Percentiles rank a stretch among this genome's conserved stretches.
These are phyloP conservation scores for Hura crepitans DNA, from an alignment of 441 rosid genomes.

Conservation along the genomic window DNA sequence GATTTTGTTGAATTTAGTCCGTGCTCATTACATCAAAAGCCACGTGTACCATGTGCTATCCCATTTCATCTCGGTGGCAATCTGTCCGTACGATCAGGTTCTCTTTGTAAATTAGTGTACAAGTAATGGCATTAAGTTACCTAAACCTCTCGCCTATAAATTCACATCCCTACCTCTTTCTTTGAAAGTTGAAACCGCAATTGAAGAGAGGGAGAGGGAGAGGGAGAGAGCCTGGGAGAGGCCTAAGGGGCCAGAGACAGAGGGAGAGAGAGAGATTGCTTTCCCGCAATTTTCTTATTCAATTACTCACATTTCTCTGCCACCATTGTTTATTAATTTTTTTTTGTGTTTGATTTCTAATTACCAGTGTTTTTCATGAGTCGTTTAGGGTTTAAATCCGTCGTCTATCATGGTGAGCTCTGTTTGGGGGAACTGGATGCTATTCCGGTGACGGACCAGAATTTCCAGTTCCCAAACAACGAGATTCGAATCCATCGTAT, in stretches of 20 bases:
- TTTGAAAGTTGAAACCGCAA: constrained; percentile 29
- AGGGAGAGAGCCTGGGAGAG: neutral
- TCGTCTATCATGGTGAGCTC: constrained; percentile 72
- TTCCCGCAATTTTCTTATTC: constrained; percentile 13
- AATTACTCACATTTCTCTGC: constrained; percentile 17
- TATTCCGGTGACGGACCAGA: constrained; percentile 43
- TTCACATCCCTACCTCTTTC: neutral
- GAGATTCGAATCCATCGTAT: constrained; percentile 87
- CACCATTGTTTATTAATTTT: neutral
- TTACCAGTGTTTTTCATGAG: constrained; percentile 39
- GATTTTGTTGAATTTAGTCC: too few species aligned
- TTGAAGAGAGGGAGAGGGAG: neutral
- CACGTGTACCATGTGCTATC: constrained; percentile 12
- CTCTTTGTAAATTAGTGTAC: constrained; percentile 30
- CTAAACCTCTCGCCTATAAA: constrained; percentile 32
- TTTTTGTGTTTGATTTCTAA: neutral
- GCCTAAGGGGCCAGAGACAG: neutral
- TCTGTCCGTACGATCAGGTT: constrained; percentile 9
- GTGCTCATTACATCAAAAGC: neutral
- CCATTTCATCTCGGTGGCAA: neutral
- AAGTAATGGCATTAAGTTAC: constrained; percentile 15
- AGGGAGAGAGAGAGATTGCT: neutral
- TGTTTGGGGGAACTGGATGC: constrained; percentile 79
- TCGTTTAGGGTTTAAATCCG: constrained; percentile 74
- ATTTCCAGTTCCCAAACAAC: constrained; percentile 77